A percentile compares a stretch with the other conserved stretches of the same genome.
These are phyloP conservation scores for Lecanicillium sp. DNA, from an alignment of 2,329 filamentous ascomycete species.

Conservation along the genomic window DNA sequence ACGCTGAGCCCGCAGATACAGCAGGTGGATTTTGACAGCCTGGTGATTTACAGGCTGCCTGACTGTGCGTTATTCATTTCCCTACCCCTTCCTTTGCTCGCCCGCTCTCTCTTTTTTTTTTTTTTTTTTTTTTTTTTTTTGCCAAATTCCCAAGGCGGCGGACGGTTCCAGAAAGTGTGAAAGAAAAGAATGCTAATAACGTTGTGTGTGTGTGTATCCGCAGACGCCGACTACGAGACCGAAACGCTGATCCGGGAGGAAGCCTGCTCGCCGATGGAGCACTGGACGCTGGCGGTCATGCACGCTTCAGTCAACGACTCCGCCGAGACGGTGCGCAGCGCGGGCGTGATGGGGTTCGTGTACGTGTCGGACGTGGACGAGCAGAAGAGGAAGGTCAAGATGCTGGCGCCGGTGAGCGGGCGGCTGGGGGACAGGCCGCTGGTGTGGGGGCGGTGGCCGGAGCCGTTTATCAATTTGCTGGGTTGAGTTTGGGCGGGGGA, in stretches of 20 bases:
- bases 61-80: constrained; percentile 41
- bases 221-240: constrained; percentile 25
- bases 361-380: constrained; percentile 91
- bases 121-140: neutral
- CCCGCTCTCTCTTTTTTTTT: neutral
- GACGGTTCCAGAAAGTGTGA: no score
- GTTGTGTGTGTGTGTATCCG: no score
- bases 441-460: constrained; percentile 81
- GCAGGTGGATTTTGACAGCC: constrained; percentile 67
- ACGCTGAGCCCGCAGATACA: constrained; percentile 84
- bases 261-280: constrained; percentile 63
- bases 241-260: constrained; percentile 56
- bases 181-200: no score
- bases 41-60: constrained; percentile 66
- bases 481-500: constrained; percentile 31
- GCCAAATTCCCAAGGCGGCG: no score
- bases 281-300: constrained; percentile 80
- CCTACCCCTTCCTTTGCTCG: no score
- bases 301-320: constrained; percentile 65
- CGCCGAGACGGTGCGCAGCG: constrained; percentile 67
- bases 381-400: constrained; percentile 69
- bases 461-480: constrained; percentile 72
- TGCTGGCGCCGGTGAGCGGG: constrained; percentile 79
- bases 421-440: constrained; percentile 73
- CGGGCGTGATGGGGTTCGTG: constrained; percentile 84